phyloP scores from a whole-genome alignment of 2,329 filamentous ascomycete genomes.

The Fusarium burgessii region DNA sequence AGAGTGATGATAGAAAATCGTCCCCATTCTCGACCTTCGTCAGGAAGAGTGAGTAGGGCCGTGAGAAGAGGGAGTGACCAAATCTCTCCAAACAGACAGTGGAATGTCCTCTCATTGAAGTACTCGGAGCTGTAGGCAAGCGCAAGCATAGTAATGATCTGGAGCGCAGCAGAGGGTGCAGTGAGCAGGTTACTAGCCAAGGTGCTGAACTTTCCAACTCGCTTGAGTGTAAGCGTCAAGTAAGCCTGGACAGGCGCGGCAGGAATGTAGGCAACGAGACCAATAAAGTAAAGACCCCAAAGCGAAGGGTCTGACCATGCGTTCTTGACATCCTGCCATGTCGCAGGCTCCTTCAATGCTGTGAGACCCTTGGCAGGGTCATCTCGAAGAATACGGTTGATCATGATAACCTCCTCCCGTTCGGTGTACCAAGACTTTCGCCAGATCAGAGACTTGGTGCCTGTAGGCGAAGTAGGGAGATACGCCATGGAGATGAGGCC shows the following conservation, averaged over 20 bases:
- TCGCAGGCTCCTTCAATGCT: constrained; percentile 57
- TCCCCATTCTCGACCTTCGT: constrained; percentile 62
- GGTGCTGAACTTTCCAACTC: constrained; percentile 65
- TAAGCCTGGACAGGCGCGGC: constrained; percentile 61
- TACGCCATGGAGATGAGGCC: constrained; percentile 67
- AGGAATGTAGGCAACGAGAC: constrained; percentile 62
- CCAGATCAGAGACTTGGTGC: constrained; percentile 71
- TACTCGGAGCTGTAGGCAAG: constrained; percentile 67
- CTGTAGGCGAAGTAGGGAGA: constrained; percentile 72
- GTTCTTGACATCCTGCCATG: constrained; percentile 56
- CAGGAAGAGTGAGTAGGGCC: constrained; percentile 62
- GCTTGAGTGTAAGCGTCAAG: constrained; percentile 67
- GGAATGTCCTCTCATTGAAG: constrained; percentile 66
- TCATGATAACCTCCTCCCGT: constrained; percentile 76
- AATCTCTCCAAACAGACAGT: constrained; percentile 64
- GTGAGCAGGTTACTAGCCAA: constrained; percentile 73
- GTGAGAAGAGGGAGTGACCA: constrained; percentile 66
- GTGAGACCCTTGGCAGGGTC: constrained; percentile 66
- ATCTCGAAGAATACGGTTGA: constrained; percentile 68
- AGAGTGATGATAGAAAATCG: constrained; percentile 64
- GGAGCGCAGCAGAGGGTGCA: constrained; percentile 67
- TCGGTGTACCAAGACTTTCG: constrained; percentile 75
- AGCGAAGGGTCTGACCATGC: constrained; percentile 61
- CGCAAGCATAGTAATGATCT: constrained; percentile 67
- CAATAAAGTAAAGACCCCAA: constrained; percentile 64